Base-by-base conservation (phyloP, 2,329 filamentous ascomycete genomes). In the Claviceps pazoutovae region DNA sequence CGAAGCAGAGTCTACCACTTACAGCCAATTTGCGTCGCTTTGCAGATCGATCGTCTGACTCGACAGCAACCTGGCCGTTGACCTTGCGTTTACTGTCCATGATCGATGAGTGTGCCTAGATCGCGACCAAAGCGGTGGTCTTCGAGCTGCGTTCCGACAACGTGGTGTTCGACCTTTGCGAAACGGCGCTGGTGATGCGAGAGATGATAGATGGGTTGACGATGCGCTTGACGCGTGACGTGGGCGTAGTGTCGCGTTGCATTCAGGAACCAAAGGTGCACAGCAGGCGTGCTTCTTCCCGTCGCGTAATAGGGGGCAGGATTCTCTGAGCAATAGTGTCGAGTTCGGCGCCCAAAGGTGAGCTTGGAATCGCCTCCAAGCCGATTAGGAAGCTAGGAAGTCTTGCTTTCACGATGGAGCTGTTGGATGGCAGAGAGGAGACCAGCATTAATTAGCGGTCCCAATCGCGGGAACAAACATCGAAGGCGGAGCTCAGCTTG, bases 1-100 rank as follows among this genome's bases (percentile, higher is more conserved):
- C 2, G 36, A 8, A 21, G 16, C 9, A 3, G 41, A 30, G 36
- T 23, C 23, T 19, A 26, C 17, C 45, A 66, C 76, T 64, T 73
- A 74, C 62, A 68, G 70, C 60, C 67, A 68, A 62, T 71, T 67
- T 80, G 64, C 74, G 74, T 59, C 77, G 71, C 68, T 81, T 81
- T 6, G 72, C 67, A 51, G 72, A 71, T 61, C 76, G 74, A 59
- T 80, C 75, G 50, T 74, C 72, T 53, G 66, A 65, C 53, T 79
- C 75, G 46, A 66, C 66, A 49, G 63, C 55, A 52, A 68, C 68
- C 53, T 66, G 63, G 55, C 72, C 71, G 60, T 73, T 73, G 49
- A 74, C 74, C 60, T 79, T 80, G 57, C 76, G 74, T 67, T 80
- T 80, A 62, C 69, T 70, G 57, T 80, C 76, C 76, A 80, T 80